Base-by-base conservation (phyloP, 148 eudicot species). In the Rhododendron ovatum region DNA sequence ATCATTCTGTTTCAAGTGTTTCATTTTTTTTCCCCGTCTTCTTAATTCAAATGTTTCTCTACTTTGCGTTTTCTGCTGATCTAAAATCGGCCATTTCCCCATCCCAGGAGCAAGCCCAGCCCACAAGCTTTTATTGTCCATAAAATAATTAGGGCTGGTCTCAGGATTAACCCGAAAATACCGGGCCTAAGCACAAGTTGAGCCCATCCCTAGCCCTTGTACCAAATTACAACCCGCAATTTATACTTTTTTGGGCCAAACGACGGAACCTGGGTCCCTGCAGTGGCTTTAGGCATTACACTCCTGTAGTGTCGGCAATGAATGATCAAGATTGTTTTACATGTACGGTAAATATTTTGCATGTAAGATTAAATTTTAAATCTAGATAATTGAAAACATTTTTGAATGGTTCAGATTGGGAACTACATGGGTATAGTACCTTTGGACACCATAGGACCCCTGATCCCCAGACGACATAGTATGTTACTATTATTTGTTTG, bases 361-460 rank as follows among this genome's bases (percentile, higher is more conserved):
- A 47, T 1, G 41, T 39, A 3, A 39, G 43, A 41, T 41, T 41
- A 41, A 5, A 41, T 6, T 41, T 41, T 41, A 41, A 41, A 5
- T 41, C 0, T 41, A 41, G 7, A 41, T 41, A 41, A 41, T 5
- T 41, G 45, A 41, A 41, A 41, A 6, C 1, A 41, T 1, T 41
- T 41, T 41, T 41, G 8, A 0, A 41, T 41, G 0, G 5, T 0
- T 6, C 7, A 6, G 45, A 41, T 6, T 0, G 45, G 0, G 6
- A 41, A 6, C 45, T 6, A 41, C 7, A 41, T 5, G 7, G 7
- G 45, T 41, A 6, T 41, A 41, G 45, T 41, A 1, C 7, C 45
- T 41, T 41, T 0, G 7, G 45, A 1, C 8, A 5, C 45, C 7
- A 5, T 41, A 41, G 8, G 8, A 41, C 45, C 7, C 45, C 8